Base-by-base conservation (phyloP, 202 grass and related monocot genomes). In the Elaeis oleifera region DNA sequence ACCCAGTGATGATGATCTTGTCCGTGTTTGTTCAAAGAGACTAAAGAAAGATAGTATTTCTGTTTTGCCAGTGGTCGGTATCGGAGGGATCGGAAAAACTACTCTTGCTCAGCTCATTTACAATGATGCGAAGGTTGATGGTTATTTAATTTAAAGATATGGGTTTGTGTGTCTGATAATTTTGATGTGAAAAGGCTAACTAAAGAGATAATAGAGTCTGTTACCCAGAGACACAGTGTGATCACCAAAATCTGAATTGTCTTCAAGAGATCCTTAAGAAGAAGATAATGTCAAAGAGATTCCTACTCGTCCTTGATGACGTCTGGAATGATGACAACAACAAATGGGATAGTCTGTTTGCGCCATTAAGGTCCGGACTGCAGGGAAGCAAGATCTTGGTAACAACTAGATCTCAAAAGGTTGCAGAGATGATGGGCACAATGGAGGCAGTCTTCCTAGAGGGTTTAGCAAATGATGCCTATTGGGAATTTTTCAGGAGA, bases 71-170 rank as follows among this genome's bases (percentile, higher is more conserved):
- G 72, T 94, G 21, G 60, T 49, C 3, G 89, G 89, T 0, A 67
- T 67, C 4, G 89, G 89, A 31, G 84, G 89, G 23, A 72, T 94
- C 56, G 89, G 89, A 19, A 94, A 94, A 77, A 88, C 81, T 17
- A 82, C 78, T 23, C 59, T 94, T 3, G 84, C 84, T 18, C 81
- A 68, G 16, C 26, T 66, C 16, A 75, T 88, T 32, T 61, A 50
- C 56, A 4, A 85, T 18, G 72, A 88, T 14, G 0, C 21, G 0
- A 53, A 1, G 17, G 77, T 88, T 27, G 9, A 0, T 50, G 3
- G 16, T 3, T 2, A 52, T 3, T 94, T 53, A 53, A 88, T 63
- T 15, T 75, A 63, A 71, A 27, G 4, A 74, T 78, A 56, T 94
- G 81, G 84, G 58, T 94, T 51, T 74, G 54, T 7, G 74, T 80